phyloP scores from a whole-genome alignment of 139 green algal species.

The Gonium pectorale region DNA sequence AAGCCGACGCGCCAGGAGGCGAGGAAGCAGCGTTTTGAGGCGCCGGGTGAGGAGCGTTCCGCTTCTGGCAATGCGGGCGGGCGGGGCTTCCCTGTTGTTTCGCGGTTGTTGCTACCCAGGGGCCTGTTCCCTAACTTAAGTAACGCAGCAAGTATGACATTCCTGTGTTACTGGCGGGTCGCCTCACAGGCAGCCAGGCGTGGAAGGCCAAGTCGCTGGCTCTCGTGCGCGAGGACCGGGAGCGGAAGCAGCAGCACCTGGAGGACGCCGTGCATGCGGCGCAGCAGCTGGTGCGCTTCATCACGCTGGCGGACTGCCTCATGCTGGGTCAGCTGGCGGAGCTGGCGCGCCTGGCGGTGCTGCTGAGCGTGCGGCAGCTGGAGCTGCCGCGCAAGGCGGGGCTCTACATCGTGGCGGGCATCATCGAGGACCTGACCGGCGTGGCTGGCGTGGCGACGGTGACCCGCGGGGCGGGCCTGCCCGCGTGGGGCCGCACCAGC shows the following conservation, averaged over 20 bases:
- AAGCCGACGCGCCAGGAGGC: constrained; percentile 44
- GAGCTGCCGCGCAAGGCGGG: constrained; percentile 37
- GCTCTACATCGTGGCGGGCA: constrained; percentile 32
- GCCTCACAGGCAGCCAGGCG: constrained; percentile 18
- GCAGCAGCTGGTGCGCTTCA: constrained; percentile 43
- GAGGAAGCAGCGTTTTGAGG: constrained; percentile 44
- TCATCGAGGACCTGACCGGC: constrained; percentile 2
- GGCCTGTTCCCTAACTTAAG: too few species aligned
- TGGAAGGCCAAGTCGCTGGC: constrained; percentile 45
- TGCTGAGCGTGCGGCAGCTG: constrained; percentile 38
- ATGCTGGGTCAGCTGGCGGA: constrained; percentile 49
- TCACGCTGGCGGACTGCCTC: constrained; percentile 49
- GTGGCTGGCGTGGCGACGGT: not conserved
- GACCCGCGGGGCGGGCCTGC: not conserved
- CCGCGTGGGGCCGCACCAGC: constrained; percentile 4
- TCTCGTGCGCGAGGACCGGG: constrained; percentile 1
- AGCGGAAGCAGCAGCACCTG: constrained; percentile 15
- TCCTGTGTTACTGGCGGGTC: too few species aligned
- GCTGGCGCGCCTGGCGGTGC: constrained; percentile 47
- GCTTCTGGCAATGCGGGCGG: too few species aligned
- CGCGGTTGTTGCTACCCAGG: too few species aligned
- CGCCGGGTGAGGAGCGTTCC: constrained; percentile 4
- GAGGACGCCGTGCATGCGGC: constrained; percentile 28
- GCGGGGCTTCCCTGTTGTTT: too few species aligned
- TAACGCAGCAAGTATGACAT: too few species aligned